phyloP scores from a whole-genome alignment of 2,329 filamentous ascomycete species.

The Fusarium papillatum region DNA sequence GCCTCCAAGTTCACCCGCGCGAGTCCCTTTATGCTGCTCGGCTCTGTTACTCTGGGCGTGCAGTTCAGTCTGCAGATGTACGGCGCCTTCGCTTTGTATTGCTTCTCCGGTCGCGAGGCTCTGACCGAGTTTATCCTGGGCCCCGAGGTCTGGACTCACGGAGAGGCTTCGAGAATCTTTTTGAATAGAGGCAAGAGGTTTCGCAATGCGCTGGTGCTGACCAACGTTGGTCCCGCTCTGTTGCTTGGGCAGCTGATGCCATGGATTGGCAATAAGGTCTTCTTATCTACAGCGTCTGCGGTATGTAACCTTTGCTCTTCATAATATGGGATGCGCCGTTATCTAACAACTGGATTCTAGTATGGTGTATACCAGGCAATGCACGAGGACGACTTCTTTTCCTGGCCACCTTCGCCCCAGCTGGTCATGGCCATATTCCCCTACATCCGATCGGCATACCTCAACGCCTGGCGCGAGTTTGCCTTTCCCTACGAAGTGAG shows the following conservation, averaged over 20 bases:
- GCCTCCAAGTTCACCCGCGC: slow-evolving; percentile 67
- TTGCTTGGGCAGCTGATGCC: slow-evolving; percentile 60
- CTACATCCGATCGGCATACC: slow-evolving; percentile 59
- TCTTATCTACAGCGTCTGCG: slow-evolving; percentile 57
- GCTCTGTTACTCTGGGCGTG: slow-evolving; percentile 65
- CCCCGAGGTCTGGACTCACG: slow-evolving; percentile 47
- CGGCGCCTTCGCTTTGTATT: slow-evolving; percentile 62
- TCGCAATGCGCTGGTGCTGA: slow-evolving; percentile 53
- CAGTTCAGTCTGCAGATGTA: slow-evolving; percentile 67
- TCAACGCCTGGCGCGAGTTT: slow-evolving; percentile 60
- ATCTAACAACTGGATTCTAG: slow-evolving; percentile 47
- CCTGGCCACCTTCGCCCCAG: slow-evolving; percentile 67
- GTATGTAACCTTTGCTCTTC: slow-evolving; percentile 46
- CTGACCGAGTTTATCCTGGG: slow-evolving; percentile 58
- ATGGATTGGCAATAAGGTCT: slow-evolving; percentile 55
- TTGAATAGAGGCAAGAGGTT: slow-evolving; percentile 47
- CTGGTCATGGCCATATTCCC: slow-evolving; percentile 66
- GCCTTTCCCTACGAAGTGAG: slow-evolving; percentile 61
- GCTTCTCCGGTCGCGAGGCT: slow-evolving; percentile 65
- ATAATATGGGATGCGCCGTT: background rate
- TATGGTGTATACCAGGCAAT: slow-evolving; percentile 62
- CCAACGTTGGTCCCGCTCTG: slow-evolving; percentile 61
- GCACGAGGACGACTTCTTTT: slow-evolving; percentile 58
- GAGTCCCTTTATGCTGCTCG: slow-evolving; percentile 74
- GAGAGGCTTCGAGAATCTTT: slow-evolving; percentile 35